Conservation (phyloP, 2,329 filamentous ascomycete species). For the Fusarium globosum region DNA sequence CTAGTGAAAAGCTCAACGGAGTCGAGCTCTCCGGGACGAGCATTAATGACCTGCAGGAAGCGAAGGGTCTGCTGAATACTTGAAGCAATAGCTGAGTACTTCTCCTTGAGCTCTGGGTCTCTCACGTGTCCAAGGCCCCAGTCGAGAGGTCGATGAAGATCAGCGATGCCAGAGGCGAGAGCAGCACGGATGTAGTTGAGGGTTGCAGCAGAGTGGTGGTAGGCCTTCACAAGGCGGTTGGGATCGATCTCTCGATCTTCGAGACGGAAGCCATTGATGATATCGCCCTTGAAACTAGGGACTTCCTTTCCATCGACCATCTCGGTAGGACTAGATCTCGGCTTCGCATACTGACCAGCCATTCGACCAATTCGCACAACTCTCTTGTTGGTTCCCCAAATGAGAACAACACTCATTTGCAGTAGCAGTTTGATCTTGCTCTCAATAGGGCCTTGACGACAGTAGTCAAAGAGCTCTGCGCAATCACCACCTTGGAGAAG, state of each 20-base stretch:
- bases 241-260: slow-evolving; percentile 86
- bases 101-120: slow-evolving; percentile 82
- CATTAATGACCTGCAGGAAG: slow-evolving; percentile 94
- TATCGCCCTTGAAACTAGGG: slow-evolving; percentile 93
- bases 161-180: slow-evolving; percentile 87
- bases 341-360: slow-evolving; percentile 98
- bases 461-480: slow-evolving; percentile 97
- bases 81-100: slow-evolving; percentile 85
- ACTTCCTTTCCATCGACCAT: slow-evolving; percentile 82
- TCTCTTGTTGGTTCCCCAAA: slow-evolving; percentile 84
- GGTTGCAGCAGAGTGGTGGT: slow-evolving; percentile 95
- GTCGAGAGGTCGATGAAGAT: slow-evolving; percentile 91
- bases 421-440: slow-evolving; percentile 96
- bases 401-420: slow-evolving; percentile 96
- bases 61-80: slow-evolving; percentile 91
- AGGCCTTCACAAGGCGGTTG: slow-evolving; percentile 84
- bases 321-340: slow-evolving; percentile 88
- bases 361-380: slow-evolving; percentile 96
- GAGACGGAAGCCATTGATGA: slow-evolving; percentile 86
- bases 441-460: slow-evolving; percentile 87
- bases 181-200: slow-evolving; percentile 92
- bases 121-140: slow-evolving; percentile 94
- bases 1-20: slow-evolving; percentile 96
- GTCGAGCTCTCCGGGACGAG: slow-evolving; percentile 83
- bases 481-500: slow-evolving; percentile 97